A percentile compares a stretch with the other conserved stretches of the same genome.
Conservation (phyloP, 441 rosid genomes). For the Euphorbia schlechtendalii region DNA sequence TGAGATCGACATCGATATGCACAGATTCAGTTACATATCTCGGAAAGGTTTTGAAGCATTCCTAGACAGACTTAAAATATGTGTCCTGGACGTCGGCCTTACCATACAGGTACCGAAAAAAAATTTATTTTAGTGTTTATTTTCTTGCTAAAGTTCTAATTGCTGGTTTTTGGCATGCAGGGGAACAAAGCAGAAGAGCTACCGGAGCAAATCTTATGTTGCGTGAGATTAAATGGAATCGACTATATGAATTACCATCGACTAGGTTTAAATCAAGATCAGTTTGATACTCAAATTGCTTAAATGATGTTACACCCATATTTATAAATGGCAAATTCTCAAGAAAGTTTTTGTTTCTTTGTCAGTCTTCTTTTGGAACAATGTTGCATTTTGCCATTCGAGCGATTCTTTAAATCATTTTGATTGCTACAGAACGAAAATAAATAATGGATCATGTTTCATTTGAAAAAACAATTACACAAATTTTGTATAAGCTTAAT, state of each 20-base stretch:
- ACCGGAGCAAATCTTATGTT: slow-evolving; percentile 76
- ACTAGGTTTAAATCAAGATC: slow-evolving; percentile 47
- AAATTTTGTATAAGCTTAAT: not conserved
- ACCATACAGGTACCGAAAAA: slow-evolving; percentile 62
- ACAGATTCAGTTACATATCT: slow-evolving; percentile 78
- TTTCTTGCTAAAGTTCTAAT: not conserved
- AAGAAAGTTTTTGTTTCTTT: not conserved
- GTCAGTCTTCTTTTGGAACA: not conserved
- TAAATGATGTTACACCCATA: slow-evolving; percentile 15
- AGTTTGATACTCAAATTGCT: slow-evolving; percentile 22
- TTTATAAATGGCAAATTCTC: slow-evolving; percentile 20
- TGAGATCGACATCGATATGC: slow-evolving; percentile 90
- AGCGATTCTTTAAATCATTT: slow-evolving; percentile 3
- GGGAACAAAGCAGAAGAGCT: slow-evolving; percentile 76
- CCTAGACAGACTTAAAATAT: slow-evolving; percentile 64
- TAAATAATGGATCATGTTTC: not conserved
- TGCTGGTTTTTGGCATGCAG: slow-evolving; percentile 33
- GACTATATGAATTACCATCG: slow-evolving; percentile 62
- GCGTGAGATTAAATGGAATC: slow-evolving; percentile 60
- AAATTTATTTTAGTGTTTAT: not conserved
- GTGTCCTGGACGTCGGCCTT: slow-evolving; percentile 74
- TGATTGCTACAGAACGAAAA: not conserved
- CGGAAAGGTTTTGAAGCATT: slow-evolving; percentile 87
- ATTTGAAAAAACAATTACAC: not conserved
- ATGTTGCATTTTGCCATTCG: not conserved